Conservation (phyloP, 1,284 basidiomycete genomes). For the Boletus semigastroideus region DNA sequence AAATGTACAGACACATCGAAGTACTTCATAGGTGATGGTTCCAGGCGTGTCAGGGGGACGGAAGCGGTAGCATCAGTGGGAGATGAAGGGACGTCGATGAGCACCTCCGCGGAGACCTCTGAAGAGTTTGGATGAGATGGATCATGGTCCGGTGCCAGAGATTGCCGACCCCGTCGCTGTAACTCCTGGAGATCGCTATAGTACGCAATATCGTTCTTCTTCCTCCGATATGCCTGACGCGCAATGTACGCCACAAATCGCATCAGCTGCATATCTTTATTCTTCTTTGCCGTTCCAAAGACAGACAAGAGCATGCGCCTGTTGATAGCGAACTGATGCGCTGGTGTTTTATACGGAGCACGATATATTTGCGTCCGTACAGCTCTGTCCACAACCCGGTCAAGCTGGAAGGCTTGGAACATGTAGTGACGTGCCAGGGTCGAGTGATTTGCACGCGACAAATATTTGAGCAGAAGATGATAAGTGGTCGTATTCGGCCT, state of each 20-base stretch:
- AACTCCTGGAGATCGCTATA: constrained; percentile 37
- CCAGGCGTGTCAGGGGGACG: neutral
- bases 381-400: constrained; percentile 38
- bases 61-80: constrained; percentile 36
- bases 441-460: constrained; percentile 47
- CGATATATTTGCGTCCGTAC: constrained; percentile 30
- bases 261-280: constrained; percentile 55
- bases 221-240: constrained; percentile 42
- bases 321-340: constrained; percentile 55
- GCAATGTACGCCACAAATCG: constrained; percentile 54
- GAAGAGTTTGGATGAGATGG: constrained; percentile 12
- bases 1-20: constrained; percentile 60
- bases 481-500: constrained; percentile 71
- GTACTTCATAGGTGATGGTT: constrained; percentile 32
- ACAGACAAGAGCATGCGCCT: constrained; percentile 55
- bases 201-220: constrained; percentile 45
- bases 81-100: constrained; percentile 20
- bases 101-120: neutral
- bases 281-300: constrained; percentile 54
- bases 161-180: constrained; percentile 24
- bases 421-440: constrained; percentile 69
- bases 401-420: constrained; percentile 54
- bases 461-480: constrained; percentile 55
- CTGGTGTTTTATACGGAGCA: constrained; percentile 36
- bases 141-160: constrained; percentile 24